Conservation (phyloP, 345 rosid genomes). For the Isatis tinctoria region DNA sequence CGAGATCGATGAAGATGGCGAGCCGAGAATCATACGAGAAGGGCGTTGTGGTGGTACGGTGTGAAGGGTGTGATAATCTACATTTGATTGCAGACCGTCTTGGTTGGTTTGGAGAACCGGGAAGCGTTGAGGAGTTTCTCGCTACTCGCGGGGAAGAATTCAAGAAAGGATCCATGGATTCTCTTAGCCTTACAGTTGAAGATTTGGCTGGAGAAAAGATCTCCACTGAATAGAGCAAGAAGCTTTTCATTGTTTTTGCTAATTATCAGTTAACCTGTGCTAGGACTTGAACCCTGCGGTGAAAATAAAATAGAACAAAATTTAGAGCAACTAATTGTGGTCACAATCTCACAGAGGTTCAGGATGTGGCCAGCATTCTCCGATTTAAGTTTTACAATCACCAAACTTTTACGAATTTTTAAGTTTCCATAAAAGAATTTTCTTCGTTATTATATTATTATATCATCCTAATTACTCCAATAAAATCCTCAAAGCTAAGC, state of each 20-base stretch:
- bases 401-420: too few relatives aligned
- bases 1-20: conserved; percentile 69
- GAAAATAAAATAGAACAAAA: too few relatives aligned
- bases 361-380: too few relatives aligned
- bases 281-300: too few relatives aligned
- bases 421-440: too few relatives aligned
- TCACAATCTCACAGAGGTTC: too few relatives aligned
- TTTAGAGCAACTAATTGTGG: too few relatives aligned
- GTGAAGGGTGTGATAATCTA: conserved; percentile 76
- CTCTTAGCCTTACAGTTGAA: conserved; percentile 70
- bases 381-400: too few relatives aligned
- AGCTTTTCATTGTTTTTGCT: conserved; percentile 1
- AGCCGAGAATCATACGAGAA: conserved; percentile 77
- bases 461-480: too few relatives aligned
- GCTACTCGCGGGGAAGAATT: conserved; percentile 84
- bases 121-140: conserved; percentile 75
- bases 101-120: conserved; percentile 90
- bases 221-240: conserved; percentile 26
- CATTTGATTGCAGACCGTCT: conserved; percentile 83
- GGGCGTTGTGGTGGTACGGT: conserved; percentile 81
- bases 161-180: conserved; percentile 64
- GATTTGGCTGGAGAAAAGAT: conserved; percentile 70
- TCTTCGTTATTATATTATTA: too few relatives aligned
- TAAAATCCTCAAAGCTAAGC: too few relatives aligned
- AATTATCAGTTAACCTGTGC: too few relatives aligned